phyloP scores from a whole-genome alignment of 176 grass and related monocot species.

The Cenchrus americanus region DNA sequence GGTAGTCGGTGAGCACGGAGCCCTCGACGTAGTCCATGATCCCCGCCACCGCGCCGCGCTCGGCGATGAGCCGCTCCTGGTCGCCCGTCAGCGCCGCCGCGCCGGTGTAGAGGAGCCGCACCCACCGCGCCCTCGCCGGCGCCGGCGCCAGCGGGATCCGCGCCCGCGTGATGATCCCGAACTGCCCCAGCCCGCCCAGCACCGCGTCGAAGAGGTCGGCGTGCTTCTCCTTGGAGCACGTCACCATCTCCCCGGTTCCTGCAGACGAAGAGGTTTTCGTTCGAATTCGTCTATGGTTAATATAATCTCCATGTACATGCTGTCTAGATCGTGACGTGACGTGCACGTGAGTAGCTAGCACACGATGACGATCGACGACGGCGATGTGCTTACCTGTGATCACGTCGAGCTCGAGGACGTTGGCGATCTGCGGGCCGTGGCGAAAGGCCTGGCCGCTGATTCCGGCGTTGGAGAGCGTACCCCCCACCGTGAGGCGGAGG shows the following conservation, averaged over 20 bases:
- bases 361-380: no score
- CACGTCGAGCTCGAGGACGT: conserved; percentile 74
- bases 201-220: conserved; percentile 60
- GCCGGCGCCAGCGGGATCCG: conserved; percentile 55
- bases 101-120: conserved; percentile 57
- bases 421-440: conserved; percentile 72
- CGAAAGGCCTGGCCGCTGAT: conserved; percentile 66
- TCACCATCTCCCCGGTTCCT: conserved; percentile 57
- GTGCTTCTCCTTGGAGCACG: conserved; percentile 50
- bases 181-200: conserved; percentile 76
- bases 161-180: conserved; percentile 72
- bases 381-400: conserved; percentile 48
- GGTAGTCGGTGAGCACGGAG: conserved; percentile 36
- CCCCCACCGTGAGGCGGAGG: conserved; percentile 65
- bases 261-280: no score
- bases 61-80: conserved; percentile 53
- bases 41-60: conserved; percentile 24
- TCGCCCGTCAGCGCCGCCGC: conserved; percentile 41
- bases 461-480: conserved; percentile 79
- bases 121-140: conserved; percentile 55
- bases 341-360: no score
- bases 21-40: conserved; percentile 73
- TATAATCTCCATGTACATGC: neutral
- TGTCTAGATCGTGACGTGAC: neutral
- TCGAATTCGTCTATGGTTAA: no score